These are phyloP conservation scores for Suillus americanus DNA, from an alignment of 768 basidiomycete species.

Conservation along the genomic window DNA sequence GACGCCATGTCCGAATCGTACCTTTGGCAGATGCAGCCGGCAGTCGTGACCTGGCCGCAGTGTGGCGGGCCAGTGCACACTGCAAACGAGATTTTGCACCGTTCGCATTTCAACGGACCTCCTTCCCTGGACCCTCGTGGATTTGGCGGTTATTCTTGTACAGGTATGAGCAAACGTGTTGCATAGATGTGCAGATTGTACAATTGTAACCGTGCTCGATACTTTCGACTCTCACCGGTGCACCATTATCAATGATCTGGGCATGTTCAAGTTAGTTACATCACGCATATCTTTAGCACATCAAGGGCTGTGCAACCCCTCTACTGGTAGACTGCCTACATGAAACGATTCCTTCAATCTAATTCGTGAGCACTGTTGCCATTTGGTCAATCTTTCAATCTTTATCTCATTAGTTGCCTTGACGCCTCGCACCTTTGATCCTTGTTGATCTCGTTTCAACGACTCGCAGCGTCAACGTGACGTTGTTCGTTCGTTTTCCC, in stretches of 20 bases:
- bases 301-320: background rate
- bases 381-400: background rate
- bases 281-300: background rate
- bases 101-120: too few relatives aligned
- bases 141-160: background rate
- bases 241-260: too few relatives aligned
- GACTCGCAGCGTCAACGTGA: background rate
- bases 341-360: background rate
- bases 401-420: background rate
- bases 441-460: too few relatives aligned
- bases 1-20: background rate
- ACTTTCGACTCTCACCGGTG: background rate
- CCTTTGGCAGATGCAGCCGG: too few relatives aligned
- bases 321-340: background rate
- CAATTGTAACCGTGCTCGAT: background rate
- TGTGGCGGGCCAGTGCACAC: too few relatives aligned
- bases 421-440: background rate
- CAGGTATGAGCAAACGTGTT: background rate
- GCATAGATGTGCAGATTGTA: background rate
- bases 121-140: background rate
- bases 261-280: too few relatives aligned
- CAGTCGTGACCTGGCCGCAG: too few relatives aligned
- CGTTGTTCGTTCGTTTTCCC: too few relatives aligned
- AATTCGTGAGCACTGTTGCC: background rate
- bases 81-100: too few relatives aligned